Base-by-base conservation (phyloP, 2,329 filamentous ascomycete genomes). In the Boeremia exigua region DNA sequence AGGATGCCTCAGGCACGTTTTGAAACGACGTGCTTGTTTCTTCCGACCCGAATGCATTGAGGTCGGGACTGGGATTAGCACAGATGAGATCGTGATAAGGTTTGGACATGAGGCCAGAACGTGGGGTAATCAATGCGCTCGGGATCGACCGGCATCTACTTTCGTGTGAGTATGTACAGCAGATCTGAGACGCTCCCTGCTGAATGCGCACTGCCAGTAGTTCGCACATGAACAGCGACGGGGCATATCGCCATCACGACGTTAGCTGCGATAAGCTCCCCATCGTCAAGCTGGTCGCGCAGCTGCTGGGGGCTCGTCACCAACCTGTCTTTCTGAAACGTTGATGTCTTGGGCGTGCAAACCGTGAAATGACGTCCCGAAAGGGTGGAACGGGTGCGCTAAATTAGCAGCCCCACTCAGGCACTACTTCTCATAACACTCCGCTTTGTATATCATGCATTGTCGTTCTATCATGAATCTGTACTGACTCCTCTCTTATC, bases 41-140 rank as follows among this genome's bases (percentile, higher is more conserved):
- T 39, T 47, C n/a, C 23, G 28, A 6, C 38, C 19, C 28, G 32
- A 48, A 33, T 6, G 46, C 53, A 56, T 56, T 36, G 51, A 19
- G 33, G 11, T 10, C 12, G 32, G 32, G 8, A 47, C 30, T 56
- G 47, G 27, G 30, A 47, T 43, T 28, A 37, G 17, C 23, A 25
- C 9, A 12, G 36, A 34, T 42, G 29, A 48, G 34, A 34, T 49
- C 45, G 33, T 28, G 25, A 45, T 30, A 42, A 58, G 17, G 33
- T 45, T 42, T 51, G 28, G 52, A 58, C 28, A 56, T 59, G 48
- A 54, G 51, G 39, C 54, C 43, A 38, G 49, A 38, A 42, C 59
- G 49, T 58, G 63, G 59, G 59, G 63, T 59, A 54, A 25, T 44
- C 37, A 49, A 56, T 56, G 53, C 47, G 32, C 17, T 51, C 47